phyloP scores from a whole-genome alignment of 129 eudicot species.

The Tagetes erecta region DNA sequence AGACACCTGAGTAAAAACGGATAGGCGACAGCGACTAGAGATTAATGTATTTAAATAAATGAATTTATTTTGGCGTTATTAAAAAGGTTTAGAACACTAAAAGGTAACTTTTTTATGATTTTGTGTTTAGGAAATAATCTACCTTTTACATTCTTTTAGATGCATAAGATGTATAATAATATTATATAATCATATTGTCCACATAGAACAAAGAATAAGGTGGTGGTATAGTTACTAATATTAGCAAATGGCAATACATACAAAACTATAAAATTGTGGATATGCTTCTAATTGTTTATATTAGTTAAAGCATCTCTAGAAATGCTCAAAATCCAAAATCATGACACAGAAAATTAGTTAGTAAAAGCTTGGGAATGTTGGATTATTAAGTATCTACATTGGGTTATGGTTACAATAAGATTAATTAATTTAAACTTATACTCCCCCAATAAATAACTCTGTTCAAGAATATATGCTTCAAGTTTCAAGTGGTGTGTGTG shows the following conservation, averaged over 20 bases:
- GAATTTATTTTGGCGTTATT: no score
- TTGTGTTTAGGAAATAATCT: no score
- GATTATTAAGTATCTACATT: conserved; percentile 37
- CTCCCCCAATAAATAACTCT: conserved; percentile 20
- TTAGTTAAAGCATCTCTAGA: conserved; percentile 33
- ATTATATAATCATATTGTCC: conserved; percentile 15
- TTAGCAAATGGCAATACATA: conserved; percentile 23
- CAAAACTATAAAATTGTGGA: conserved; percentile 35
- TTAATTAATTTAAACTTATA: conserved; percentile 7
- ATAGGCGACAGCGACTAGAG: no score
- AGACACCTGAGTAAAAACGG: no score
- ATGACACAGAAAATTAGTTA: conserved; percentile 28
- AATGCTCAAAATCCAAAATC: conserved; percentile 33
- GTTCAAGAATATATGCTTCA: conserved; percentile 23
- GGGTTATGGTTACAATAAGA: conserved; percentile 27
- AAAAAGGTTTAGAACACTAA: no score
- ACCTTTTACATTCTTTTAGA: no score
- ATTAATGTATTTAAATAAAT: no score
- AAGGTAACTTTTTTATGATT: no score
- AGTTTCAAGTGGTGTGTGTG: neutral
- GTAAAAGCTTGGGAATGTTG: conserved; percentile 27
- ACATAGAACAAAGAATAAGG: conserved; percentile 22
- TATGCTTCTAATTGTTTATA: conserved; percentile 30
- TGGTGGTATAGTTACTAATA: conserved; percentile 19
- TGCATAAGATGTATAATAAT: neutral